Evolutionary conservation across 1,284 basidiomycete species (phyloP).

Genomic region (Trametes pubescens): DNA sequence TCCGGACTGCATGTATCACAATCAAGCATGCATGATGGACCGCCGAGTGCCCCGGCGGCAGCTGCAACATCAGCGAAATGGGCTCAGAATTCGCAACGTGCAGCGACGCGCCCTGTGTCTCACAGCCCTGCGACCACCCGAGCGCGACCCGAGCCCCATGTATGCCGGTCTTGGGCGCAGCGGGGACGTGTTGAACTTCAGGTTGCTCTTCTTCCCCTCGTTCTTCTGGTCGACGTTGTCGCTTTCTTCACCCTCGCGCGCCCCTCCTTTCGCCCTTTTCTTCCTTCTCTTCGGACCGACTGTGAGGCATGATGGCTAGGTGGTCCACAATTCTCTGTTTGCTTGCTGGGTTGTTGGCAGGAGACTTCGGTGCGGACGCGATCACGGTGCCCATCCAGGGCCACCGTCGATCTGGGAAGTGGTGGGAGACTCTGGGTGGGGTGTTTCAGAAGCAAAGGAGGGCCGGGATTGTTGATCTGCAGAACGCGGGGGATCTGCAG

Average conservation of each 20-base stretch:
- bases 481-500: constrained; percentile 53
- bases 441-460: not conserved
- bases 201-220: not conserved
- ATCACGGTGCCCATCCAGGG: constrained; percentile 14
- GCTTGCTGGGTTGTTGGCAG: constrained; percentile 10
- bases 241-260: constrained; percentile 4
- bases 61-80: not conserved
- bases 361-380: constrained; percentile 8
- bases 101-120: constrained; percentile 11
- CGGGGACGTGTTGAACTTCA: not conserved
- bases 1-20: constrained; percentile 4
- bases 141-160: constrained; percentile 14
- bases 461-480: constrained; percentile 38
- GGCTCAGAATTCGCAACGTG: constrained; percentile 6
- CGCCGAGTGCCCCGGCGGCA: not conserved
- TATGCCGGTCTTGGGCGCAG: constrained; percentile 2
- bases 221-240: not conserved
- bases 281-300: not conserved
- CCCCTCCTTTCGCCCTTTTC: constrained; percentile 5
- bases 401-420: constrained; percentile 7
- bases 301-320: constrained; percentile 4
- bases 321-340: constrained; percentile 12
- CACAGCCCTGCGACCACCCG: constrained; percentile 13
- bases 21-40: constrained; percentile 21
- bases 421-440: constrained; percentile 16